These are phyloP conservation scores for Sesbania bispinosa DNA, from an alignment of 306 rosid species.

Conservation along the genomic window DNA sequence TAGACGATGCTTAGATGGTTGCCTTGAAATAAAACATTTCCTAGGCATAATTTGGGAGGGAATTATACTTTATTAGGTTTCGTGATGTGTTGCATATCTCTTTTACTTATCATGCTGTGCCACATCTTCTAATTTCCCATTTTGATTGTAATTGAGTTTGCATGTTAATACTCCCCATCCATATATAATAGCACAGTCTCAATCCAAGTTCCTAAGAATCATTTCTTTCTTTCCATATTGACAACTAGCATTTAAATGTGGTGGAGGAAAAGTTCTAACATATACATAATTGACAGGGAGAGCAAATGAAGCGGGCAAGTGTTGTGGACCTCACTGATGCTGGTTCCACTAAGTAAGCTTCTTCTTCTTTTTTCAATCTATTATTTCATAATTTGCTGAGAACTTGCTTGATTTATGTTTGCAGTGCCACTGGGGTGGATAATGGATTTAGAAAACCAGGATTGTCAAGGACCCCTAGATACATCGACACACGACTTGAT, in stretches of 20 bases:
- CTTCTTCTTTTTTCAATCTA: neutral
- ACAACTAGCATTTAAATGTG: neutral
- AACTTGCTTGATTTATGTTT: constrained; percentile 26
- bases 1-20: neutral
- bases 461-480: constrained; percentile 47
- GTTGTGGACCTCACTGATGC: constrained; percentile 16
- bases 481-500: constrained; percentile 61
- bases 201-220: neutral
- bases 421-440: constrained; percentile 33
- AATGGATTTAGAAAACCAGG: constrained; percentile 46
- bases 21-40: neutral
- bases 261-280: neutral
- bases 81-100: neutral
- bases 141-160: neutral
- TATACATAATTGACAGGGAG: constrained; percentile 35
- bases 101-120: neutral
- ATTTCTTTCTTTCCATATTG: neutral
- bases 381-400: constrained; percentile 1
- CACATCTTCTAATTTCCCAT: neutral
- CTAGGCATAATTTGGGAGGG: neutral
- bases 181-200: neutral
- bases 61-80: neutral
- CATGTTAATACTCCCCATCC: neutral
- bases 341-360: constrained; percentile 29
- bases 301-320: constrained; percentile 38